Conservation (phyloP, 495 filamentous ascomycete species). For the Podospora appendiculata region DNA sequence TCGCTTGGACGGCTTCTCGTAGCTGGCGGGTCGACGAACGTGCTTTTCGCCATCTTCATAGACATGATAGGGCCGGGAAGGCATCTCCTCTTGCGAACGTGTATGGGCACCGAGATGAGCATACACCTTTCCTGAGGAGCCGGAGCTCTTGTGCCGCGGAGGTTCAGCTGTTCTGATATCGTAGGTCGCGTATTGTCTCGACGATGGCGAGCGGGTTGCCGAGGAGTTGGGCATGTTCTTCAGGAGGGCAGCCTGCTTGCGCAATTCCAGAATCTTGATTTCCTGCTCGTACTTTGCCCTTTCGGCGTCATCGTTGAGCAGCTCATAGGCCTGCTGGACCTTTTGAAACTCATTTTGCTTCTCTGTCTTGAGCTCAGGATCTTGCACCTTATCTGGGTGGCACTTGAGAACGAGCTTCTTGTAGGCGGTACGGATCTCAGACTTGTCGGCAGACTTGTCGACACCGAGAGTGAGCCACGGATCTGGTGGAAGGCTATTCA, state of each 20-base stretch:
- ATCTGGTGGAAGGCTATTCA: constrained; percentile 65
- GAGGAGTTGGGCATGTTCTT: constrained; percentile 31
- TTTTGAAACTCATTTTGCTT: constrained; percentile 85
- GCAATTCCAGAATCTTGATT: constrained; percentile 50
- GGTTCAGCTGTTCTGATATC: constrained; percentile 28
- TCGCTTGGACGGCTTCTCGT: constrained; percentile 34
- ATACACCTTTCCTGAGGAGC: constrained; percentile 26
- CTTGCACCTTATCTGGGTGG: constrained; percentile 90
- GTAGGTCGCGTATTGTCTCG: constrained; percentile 9
- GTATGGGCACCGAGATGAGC: constrained; percentile 22
- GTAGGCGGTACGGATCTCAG: constrained; percentile 73
- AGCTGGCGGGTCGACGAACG: constrained; percentile 35
- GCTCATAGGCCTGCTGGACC: constrained; percentile 89
- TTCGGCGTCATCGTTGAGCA: constrained; percentile 70
- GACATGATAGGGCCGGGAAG: constrained; percentile 8
- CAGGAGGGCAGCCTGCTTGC: constrained; percentile 15
- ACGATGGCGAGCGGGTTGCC: constrained; percentile 21
- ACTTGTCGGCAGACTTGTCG: constrained; percentile 59
- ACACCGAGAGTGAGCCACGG: constrained; percentile 81
- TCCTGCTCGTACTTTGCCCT: constrained; percentile 72
- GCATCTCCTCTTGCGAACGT: constrained; percentile 37
- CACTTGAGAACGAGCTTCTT: constrained; percentile 89
- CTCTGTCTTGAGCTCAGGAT: constrained; percentile 54
- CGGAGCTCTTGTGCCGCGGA: constrained; percentile 22
- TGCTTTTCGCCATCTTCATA: constrained; percentile 26